phyloP scores from a whole-genome alignment of 352 stramenopile species.

The Phytophthora sansomeana region DNA sequence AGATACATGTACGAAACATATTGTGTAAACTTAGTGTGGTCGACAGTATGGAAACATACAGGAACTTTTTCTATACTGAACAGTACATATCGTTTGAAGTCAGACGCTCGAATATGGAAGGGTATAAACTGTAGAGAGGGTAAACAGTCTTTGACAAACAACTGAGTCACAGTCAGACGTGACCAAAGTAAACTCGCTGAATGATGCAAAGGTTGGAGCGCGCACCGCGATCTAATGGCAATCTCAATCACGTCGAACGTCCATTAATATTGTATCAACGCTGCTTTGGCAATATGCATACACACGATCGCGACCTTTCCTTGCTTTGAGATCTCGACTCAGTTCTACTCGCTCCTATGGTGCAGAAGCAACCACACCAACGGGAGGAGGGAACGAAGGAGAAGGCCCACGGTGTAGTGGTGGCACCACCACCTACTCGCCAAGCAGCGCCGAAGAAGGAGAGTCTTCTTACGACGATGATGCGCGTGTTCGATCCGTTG shows the following conservation, averaged over 20 bases:
- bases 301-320: neutral
- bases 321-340: too few species aligned
- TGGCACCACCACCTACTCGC: neutral
- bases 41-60: too few species aligned
- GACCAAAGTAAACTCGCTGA: neutral
- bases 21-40: too few species aligned
- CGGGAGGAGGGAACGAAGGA: neutral
- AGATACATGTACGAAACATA: neutral
- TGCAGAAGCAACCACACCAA: neutral
- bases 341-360: too few species aligned
- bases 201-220: neutral
- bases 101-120: too few species aligned
- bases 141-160: too few species aligned
- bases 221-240: too few species aligned
- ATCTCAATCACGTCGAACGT: neutral
- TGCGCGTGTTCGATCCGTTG: slow-evolving; percentile 35
- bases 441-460: neutral
- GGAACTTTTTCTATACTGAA: too few species aligned
- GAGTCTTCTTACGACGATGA: neutral
- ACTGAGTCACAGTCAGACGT: neutral
- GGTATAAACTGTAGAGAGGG: too few species aligned
- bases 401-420: neutral
- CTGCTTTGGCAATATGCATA: too few species aligned
- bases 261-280: too few species aligned
- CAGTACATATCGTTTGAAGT: too few species aligned